These are phyloP conservation scores for Tephrocybe sp. DNA, from an alignment of 768 basidiomycete genomes.

Conservation along the genomic window DNA sequence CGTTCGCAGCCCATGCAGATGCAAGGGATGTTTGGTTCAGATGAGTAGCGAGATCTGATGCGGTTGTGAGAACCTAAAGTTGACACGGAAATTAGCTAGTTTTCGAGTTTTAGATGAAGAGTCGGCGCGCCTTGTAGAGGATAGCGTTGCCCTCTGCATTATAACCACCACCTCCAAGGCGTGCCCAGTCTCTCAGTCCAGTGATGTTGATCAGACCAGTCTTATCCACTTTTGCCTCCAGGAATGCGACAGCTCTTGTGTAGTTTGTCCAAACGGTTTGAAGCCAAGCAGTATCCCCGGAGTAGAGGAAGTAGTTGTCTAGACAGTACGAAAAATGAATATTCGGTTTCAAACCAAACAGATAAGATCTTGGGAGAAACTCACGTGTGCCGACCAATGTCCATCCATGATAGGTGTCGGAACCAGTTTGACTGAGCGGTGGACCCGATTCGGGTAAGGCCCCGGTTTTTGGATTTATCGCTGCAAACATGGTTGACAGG, in stretches of 20 bases:
- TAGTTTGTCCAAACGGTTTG: slow-evolving; percentile 50
- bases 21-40: slow-evolving; percentile 34
- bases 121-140: background rate
- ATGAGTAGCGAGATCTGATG: slow-evolving; percentile 40
- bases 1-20: slow-evolving; percentile 39
- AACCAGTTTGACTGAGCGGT: slow-evolving; percentile 42
- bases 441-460: slow-evolving; percentile 55
- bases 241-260: slow-evolving; percentile 52
- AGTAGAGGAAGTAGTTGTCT: slow-evolving; percentile 58
- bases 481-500: slow-evolving; percentile 55
- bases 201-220: slow-evolving; percentile 55
- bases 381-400: slow-evolving; percentile 55
- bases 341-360: background rate
- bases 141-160: slow-evolving; percentile 52
- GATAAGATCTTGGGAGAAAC: slow-evolving; percentile 7
- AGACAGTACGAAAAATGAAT: background rate
- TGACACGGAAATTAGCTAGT: no score
- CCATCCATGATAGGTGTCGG: slow-evolving; percentile 59
- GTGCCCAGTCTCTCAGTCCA: slow-evolving; percentile 56
- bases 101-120: background rate
- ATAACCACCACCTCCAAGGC: slow-evolving; percentile 52
- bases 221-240: slow-evolving; percentile 48
- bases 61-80: slow-evolving; percentile 45
- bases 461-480: slow-evolving; percentile 49
- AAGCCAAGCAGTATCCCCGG: slow-evolving; percentile 53